A percentile compares a stretch with the other conserved stretches of the same genome.
Evolutionary conservation across 2,329 filamentous ascomycete genomes (phyloP).

Genomic region (Sclerotinia spermophila): DNA sequence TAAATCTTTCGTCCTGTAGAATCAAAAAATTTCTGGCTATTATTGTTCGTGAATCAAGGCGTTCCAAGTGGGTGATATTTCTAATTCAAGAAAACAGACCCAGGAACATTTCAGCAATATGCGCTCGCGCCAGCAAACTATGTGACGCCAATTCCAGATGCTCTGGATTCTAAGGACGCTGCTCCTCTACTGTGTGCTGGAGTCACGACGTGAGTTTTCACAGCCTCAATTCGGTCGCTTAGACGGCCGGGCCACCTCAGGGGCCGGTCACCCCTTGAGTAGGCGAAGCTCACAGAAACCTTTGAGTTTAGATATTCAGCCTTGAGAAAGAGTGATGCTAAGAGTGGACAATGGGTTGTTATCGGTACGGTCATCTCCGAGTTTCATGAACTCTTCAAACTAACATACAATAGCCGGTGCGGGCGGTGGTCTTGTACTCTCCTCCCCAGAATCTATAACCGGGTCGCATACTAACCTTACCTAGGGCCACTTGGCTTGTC

Average conservation of each 20-base stretch:
- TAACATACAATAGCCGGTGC: constrained; percentile 44
- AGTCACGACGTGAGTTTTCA: constrained; percentile 49
- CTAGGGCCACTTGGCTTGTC: constrained; percentile 57
- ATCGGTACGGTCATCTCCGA: constrained; percentile 30
- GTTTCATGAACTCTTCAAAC: constrained; percentile 20
- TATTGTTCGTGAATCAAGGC: constrained; percentile 43
- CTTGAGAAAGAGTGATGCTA: constrained; percentile 56
- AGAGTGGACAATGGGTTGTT: constrained; percentile 38
- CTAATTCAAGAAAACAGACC: constrained; percentile 35
- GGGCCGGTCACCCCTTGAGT: constrained; percentile 22
- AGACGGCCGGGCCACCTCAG: constrained; percentile 16
- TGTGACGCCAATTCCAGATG: constrained; percentile 65
- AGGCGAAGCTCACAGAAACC: constrained; percentile 29
- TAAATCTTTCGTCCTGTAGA: constrained; percentile 31
- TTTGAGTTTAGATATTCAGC: constrained; percentile 50
- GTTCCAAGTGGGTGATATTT: neutral
- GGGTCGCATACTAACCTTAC: constrained; percentile 6
- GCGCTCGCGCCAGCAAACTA: constrained; percentile 61
- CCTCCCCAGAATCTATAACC: neutral
- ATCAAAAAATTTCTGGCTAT: constrained; percentile 60
- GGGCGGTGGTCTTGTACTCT: constrained; percentile 52
- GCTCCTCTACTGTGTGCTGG: constrained; percentile 67
- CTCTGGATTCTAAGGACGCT: constrained; percentile 54
- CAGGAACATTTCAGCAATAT: constrained; percentile 72
- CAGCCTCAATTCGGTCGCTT: constrained; percentile 22